Conservation (phyloP, 225 moss, liverwort and hornwort genomes). For the Anthoceros angustus region DNA sequence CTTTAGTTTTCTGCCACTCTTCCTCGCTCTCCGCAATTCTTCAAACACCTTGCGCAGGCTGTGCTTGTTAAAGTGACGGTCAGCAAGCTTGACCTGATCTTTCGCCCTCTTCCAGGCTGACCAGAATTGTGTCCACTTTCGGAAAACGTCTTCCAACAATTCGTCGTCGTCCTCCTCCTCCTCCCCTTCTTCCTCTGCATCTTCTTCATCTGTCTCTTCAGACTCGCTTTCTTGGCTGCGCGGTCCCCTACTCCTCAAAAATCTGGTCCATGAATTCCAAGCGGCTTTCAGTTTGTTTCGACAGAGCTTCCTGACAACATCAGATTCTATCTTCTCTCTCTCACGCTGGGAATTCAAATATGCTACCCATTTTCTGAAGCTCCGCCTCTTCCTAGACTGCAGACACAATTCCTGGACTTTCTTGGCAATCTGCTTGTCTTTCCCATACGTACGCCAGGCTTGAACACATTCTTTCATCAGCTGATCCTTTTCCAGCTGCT, state of each 20-base stretch:
- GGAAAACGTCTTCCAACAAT: neutral
- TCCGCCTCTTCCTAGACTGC: neutral
- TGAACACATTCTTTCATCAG: neutral
- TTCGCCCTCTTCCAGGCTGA: neutral
- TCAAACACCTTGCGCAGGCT: neutral
- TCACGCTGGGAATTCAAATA: neutral
- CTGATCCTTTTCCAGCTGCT: neutral
- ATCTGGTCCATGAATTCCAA: neutral
- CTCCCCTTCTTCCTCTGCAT: neutral
- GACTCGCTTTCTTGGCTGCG: too few species aligned
- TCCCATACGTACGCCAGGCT: neutral
- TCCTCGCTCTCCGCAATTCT: neutral
- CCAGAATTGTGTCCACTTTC: neutral
- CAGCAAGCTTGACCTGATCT: neutral
- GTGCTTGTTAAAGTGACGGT: neutral
- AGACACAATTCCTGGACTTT: neutral
- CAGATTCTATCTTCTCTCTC: neutral
- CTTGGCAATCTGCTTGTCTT: neutral
- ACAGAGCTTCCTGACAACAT: slow-evolving; percentile 3
- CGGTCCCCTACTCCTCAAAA: neutral
- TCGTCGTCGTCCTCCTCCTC: neutral
- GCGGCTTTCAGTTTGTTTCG: neutral
- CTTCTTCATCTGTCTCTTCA: neutral
- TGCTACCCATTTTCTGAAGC: neutral
- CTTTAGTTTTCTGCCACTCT: neutral